These are phyloP conservation scores for Colletotrichum shisoi DNA, from an alignment of 2,329 filamentous ascomycete species.

Conservation along the genomic window DNA sequence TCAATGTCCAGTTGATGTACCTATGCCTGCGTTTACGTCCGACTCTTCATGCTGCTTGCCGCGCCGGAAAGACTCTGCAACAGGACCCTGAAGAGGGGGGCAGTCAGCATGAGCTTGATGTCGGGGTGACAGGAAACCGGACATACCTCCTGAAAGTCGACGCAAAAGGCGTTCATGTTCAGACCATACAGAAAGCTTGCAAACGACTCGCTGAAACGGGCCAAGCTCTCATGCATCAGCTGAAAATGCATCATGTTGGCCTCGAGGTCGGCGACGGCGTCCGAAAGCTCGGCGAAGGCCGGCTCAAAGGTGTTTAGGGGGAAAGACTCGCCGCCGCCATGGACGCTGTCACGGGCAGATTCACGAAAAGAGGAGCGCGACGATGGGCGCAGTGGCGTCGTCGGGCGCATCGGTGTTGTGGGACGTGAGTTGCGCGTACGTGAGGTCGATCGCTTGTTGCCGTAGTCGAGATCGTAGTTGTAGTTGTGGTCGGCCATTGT, in stretches of 20 bases:
- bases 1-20: conserved; percentile 3
- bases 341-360: conserved; percentile 66
- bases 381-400: conserved; percentile 87
- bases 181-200: conserved; percentile 93
- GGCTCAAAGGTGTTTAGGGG: conserved; percentile 87
- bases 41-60: conserved; percentile 65
- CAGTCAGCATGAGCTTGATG: conserved; percentile 12
- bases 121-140: neutral
- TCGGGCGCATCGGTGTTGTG: conserved; percentile 90
- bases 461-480: conserved; percentile 39
- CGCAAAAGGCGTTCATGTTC: conserved; percentile 99
- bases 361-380: conserved; percentile 89
- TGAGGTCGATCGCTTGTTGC: conserved; percentile 61
- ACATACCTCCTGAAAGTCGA: conserved; percentile 90
- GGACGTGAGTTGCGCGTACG: conserved; percentile 76
- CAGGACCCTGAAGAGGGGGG: conserved; percentile 69
- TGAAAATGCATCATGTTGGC: conserved; percentile 98
- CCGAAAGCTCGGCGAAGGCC: conserved; percentile 89
- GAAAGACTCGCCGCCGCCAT: conserved; percentile 60
- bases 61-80: conserved; percentile 81
- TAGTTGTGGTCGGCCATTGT: conserved; percentile 41
- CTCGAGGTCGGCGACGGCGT: conserved; percentile 94
- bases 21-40: conserved; percentile 2
- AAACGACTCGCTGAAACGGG: conserved; percentile 94
- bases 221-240: conserved; percentile 92